phyloP scores from a whole-genome alignment of 2,329 filamentous ascomycete genomes.

The Colletotrichum spaethianum region DNA sequence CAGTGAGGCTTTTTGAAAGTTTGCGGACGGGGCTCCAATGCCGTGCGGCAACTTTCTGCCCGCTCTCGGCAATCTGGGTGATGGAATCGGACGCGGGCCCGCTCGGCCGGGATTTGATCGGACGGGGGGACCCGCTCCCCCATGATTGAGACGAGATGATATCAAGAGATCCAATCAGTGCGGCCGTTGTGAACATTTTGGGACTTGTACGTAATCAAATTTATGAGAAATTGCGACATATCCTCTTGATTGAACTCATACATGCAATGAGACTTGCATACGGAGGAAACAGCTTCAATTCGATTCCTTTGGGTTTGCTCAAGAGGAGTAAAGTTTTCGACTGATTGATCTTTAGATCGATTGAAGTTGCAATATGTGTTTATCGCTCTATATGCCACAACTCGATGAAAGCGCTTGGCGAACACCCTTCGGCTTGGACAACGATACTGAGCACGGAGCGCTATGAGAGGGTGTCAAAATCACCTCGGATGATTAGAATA shows the following conservation, averaged over 20 bases:
- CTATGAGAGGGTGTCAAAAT: no score
- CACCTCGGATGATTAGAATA: no score
- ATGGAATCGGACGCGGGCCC: neutral
- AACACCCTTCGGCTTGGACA: no score
- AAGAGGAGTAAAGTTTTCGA: neutral
- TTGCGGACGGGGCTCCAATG: neutral
- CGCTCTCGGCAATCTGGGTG: neutral
- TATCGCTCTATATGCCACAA: no score
- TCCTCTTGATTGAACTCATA: neutral
- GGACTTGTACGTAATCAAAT: no score
- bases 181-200: neutral
- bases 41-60: no score
- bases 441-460: no score
- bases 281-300: neutral
- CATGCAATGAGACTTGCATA: neutral
- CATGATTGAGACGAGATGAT: neutral
- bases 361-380: neutral
- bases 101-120: neutral
- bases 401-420: neutral
- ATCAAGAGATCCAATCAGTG: neutral
- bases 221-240: neutral
- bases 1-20: constrained; percentile 17
- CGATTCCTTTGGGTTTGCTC: no score
- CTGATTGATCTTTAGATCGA: neutral
- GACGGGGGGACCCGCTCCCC: neutral